Evolutionary conservation across 2,329 filamentous ascomycete species (phyloP).

Genomic region (Arthrobotrys sinensis): DNA sequence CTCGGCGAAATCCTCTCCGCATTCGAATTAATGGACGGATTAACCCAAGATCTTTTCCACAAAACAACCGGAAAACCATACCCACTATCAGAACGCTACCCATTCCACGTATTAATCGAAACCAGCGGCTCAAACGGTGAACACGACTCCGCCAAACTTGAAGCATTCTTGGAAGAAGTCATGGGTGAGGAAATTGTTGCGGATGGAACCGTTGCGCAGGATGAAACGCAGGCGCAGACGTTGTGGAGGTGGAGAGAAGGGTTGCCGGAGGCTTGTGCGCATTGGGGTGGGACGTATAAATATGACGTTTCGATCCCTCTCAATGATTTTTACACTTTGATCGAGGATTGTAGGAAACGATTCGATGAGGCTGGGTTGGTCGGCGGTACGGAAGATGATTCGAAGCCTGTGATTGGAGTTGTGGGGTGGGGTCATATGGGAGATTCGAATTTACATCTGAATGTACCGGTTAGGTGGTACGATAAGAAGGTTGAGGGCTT

Average conservation of each 20-base stretch:
- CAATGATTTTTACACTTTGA: conserved; percentile 86
- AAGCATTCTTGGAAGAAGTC: conserved; percentile 89
- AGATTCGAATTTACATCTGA: conserved; percentile 94
- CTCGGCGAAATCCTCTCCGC: conserved; percentile 96
- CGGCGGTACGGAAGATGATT: conserved; percentile 69
- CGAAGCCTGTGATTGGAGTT: conserved; percentile 86
- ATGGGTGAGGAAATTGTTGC: conserved; percentile 88
- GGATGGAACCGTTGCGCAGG: conserved; percentile 92
- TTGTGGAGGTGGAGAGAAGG: conserved; percentile 96
- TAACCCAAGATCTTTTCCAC: conserved; percentile 83
- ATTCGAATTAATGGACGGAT: conserved; percentile 95
- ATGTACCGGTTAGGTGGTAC: conserved; percentile 85
- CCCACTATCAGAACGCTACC: conserved; percentile 81
- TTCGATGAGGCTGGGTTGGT: conserved; percentile 82
- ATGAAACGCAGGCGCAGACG: conserved; percentile 87
- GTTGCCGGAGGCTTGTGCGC: conserved; percentile 88
- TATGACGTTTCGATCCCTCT: conserved; percentile 97
- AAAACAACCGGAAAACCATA: conserved; percentile 81
- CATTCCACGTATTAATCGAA: conserved; percentile 97
- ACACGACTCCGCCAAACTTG: conserved; percentile 87
- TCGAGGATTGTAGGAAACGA: conserved; percentile 84
- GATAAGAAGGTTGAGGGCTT: conserved; percentile 88
- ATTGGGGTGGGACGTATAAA: conserved; percentile 97
- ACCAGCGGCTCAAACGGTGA: conserved; percentile 95
- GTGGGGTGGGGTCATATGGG: conserved; percentile 99